phyloP scores from a whole-genome alignment of 192 early-diverging fungal genomes.

The Coemansia sp. region DNA sequence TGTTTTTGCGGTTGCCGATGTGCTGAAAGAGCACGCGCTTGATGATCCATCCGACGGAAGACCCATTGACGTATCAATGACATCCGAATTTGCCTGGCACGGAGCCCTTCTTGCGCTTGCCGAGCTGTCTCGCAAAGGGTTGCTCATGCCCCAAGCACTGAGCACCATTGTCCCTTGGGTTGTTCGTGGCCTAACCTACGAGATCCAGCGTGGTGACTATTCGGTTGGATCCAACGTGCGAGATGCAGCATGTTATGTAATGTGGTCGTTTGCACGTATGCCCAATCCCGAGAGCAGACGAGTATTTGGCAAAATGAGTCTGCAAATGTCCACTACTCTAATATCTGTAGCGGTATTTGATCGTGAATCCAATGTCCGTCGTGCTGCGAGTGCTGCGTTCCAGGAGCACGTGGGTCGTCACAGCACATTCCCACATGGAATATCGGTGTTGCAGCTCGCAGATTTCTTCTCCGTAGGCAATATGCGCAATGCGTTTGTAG shows the following conservation, averaged over 20 bases:
- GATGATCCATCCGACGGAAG: slow-evolving; percentile 27
- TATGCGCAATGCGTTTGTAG: slow-evolving; percentile 69
- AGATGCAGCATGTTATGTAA: slow-evolving; percentile 95
- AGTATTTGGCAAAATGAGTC: slow-evolving; percentile 64
- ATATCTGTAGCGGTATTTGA: slow-evolving; percentile 84
- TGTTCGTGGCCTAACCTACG: slow-evolving; percentile 79
- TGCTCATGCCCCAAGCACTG: slow-evolving; percentile 73
- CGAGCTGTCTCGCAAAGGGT: slow-evolving; percentile 84
- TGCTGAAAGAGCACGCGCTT: slow-evolving; percentile 84
- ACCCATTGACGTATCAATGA: slow-evolving; percentile 70
- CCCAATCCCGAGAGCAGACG: slow-evolving; percentile 62
- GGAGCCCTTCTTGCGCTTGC: slow-evolving; percentile 89
- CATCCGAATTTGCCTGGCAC: slow-evolving; percentile 91
- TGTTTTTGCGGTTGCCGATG: slow-evolving; percentile 69
- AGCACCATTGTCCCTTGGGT: slow-evolving; percentile 80
- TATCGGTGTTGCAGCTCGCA: slow-evolving; percentile 84
- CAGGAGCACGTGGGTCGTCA: slow-evolving; percentile 96
- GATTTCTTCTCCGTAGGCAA: slow-evolving; percentile 95
- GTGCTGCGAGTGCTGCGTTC: slow-evolving; percentile 94
- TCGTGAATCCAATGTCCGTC: slow-evolving; percentile 88
- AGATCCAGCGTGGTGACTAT: slow-evolving; percentile 82
- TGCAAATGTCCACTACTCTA: slow-evolving; percentile 69
- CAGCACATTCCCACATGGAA: slow-evolving; percentile 89
- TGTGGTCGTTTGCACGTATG: slow-evolving; percentile 95
- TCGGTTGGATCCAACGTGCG: slow-evolving; percentile 93